Evolutionary conservation across 179 eudicot species (phyloP).

Genomic region (Nepenthes alata): DNA sequence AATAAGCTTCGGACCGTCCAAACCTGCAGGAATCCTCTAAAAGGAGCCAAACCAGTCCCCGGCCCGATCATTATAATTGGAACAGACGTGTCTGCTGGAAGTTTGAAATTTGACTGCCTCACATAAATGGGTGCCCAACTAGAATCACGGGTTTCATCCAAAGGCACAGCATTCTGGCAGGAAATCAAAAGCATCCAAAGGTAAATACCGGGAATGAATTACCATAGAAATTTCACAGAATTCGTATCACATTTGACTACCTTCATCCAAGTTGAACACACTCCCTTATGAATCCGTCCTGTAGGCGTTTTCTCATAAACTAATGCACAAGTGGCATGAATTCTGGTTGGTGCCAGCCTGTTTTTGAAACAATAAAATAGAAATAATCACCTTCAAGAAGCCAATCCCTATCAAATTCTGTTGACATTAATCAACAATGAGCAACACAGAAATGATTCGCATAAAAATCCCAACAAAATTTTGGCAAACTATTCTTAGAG

Average conservation of each 20-base stretch:
- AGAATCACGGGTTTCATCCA: constrained; percentile 50
- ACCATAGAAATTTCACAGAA: not conserved
- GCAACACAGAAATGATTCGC: not conserved
- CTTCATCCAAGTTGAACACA: constrained; percentile 99
- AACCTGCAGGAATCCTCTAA: constrained; percentile 97
- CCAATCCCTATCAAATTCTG: not conserved
- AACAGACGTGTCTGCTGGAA: constrained; percentile 62
- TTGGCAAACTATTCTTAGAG: too few relatives aligned
- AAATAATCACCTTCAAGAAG: not conserved
- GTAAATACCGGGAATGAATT: not conserved
- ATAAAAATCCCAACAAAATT: too few relatives aligned
- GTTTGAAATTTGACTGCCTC: constrained; percentile 81
- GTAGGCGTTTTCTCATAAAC: constrained; percentile 74
- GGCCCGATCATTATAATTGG: constrained; percentile 97
- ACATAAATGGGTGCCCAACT: constrained; percentile 85
- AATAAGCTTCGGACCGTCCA: not conserved
- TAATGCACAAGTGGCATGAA: constrained; percentile 90
- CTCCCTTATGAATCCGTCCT: constrained; percentile 80
- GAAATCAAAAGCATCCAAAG: not conserved
- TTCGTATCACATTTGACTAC: constrained; percentile 18
- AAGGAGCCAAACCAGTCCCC: constrained; percentile 98
- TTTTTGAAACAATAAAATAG: constrained; percentile 1
- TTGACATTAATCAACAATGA: not conserved
- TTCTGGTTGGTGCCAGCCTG: constrained; percentile 83
- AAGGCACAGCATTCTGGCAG: constrained; percentile 53